Evolutionary conservation across 106 monocot species (phyloP), one percentile per base, ranked within the genome.

Genomic region (Dioscorea zingiberensis): DNA sequence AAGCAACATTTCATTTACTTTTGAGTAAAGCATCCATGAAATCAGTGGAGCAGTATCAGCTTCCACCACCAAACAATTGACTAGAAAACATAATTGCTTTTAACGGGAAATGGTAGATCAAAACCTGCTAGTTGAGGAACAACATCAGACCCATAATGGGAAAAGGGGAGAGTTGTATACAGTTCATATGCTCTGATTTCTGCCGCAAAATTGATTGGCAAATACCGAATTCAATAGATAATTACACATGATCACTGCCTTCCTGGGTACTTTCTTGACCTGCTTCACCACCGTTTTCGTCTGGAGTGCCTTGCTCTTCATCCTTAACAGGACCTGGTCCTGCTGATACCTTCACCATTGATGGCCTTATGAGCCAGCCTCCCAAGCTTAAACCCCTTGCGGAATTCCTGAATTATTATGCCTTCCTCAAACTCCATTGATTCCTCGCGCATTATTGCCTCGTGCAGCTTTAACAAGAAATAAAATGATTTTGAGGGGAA

Each of bases 271-370:
- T 74, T 5, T 68, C 71, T 58, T 71, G 58, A 23, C 64, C 62
- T 15, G 53, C 45, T 19, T 72, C 87, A 30, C 27, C 66, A 10
- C 22, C 54, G 53, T 51, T 75, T 44, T 77, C 70, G 19, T 54
- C 77, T 59, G 30, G 47, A 0, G 48, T 13, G n/a, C n/a, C 70
- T 21, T 27, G 61, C 21, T 73, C 80, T 25, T 60, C 70, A 9
- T 74, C 13, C 38, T 90, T 94, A 49, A 70, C 80, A 49, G 94
- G 90, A 8, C 94, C 94, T 18, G 94, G 94, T 10, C 94, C 94
- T 38, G 90, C 78, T 30, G 94, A 90, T 6, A 90, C 94, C 81
- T 94, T 94, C 66, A 94, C 94, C 94, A 90, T 90, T 1, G 94
- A 58, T 11, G 89, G 94, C 2, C 90, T 81, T 57, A 94, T 55